Percentiles rank a stretch among this genome's conserved stretches.
phyloP scores from a whole-genome alignment of 1,284 basidiomycete genomes.

The Calocybe gambosa region DNA sequence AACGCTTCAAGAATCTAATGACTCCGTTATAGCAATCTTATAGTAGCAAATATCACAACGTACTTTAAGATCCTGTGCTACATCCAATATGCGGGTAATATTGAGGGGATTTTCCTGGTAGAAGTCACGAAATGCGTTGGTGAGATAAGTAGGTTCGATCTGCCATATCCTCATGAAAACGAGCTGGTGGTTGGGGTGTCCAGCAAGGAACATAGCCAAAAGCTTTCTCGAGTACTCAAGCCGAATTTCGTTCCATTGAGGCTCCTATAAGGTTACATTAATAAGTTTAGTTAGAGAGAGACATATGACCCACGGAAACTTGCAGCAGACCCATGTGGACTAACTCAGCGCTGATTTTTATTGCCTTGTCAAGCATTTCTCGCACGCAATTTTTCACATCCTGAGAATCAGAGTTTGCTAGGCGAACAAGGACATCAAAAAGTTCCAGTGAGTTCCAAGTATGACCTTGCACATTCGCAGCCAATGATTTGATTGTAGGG shows the following conservation, averaged over 20 bases:
- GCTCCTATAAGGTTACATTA: slow-evolving; percentile 39
- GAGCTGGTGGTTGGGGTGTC: slow-evolving; percentile 90
- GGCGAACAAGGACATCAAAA: slow-evolving; percentile 80
- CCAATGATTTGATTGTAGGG: slow-evolving; percentile 81
- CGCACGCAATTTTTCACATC: slow-evolving; percentile 74
- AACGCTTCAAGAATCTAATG: slow-evolving; percentile 82
- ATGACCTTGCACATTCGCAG: slow-evolving; percentile 82
- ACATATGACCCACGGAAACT: slow-evolving; percentile 64
- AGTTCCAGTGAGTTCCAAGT: slow-evolving; percentile 95
- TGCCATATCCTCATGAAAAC: slow-evolving; percentile 97
- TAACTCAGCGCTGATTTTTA: slow-evolving; percentile 90
- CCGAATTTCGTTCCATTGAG: slow-evolving; percentile 85
- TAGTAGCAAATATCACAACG: slow-evolving; percentile 16
- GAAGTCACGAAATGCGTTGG: slow-evolving; percentile 84
- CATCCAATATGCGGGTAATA: slow-evolving; percentile 90
- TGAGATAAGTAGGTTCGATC: slow-evolving; percentile 79
- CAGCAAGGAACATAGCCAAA: slow-evolving; percentile 85
- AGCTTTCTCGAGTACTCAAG: slow-evolving; percentile 83
- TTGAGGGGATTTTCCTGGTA: slow-evolving; percentile 92
- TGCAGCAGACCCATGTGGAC: slow-evolving; percentile 92
- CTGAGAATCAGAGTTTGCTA: slow-evolving; percentile 63
- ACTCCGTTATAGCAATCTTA: not conserved
- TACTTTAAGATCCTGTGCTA: slow-evolving; percentile 92
- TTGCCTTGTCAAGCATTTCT: slow-evolving; percentile 89
- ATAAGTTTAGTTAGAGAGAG: not conserved